Base-by-base conservation (phyloP, 805 yeast species). In the Candida endomychidarum region DNA sequence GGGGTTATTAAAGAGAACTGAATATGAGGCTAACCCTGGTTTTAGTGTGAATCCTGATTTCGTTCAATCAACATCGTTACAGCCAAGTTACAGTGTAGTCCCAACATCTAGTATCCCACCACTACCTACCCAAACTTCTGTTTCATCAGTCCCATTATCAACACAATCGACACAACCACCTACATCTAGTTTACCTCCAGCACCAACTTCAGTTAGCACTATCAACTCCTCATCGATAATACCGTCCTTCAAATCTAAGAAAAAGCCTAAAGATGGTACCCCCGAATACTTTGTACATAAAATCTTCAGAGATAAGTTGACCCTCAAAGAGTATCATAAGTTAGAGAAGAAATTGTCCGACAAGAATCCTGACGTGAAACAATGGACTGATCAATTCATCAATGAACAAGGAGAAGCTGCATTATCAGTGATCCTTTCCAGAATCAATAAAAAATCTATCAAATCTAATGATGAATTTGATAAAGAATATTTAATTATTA, bases 381-480 rank as follows among this genome's bases (percentile, higher is more conserved):
- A 39, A 11, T 69, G 73, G 72, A 50, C 59, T 3, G 52, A 49
- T 27, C 48, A 44, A 4, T 69, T 70, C 45, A 51, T 55, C n/a
- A 58, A 56, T n/a, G 63, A 65, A 1, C 73, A 69, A 47, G 75
- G 74, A 14, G 74, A 69, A 41, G 58, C 68, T 3, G 74, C 74
- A 0, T 55, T 69, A 9, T 58, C 71, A 0, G 72, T 65, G 4
- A 56, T 64, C 10, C 56, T 70, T 17, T 52, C 64, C 3, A 52
- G 70, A 27, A 57, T 68, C 25, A 70, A 67, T 47, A 63, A 60
- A 42, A 65, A 67, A 44, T 63, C 69, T 41, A 67, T 68, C 45
- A 70, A 70, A 47, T 63, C 72, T 3, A 68, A 70, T 43, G 74
- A 68, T 21, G 74, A 67, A 41, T 64, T 69, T 26, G 73, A 68